Percentiles rank a stretch among this genome's conserved stretches.
Conservation (phyloP, 2,329 filamentous ascomycete genomes). For the Trichoderma brevicompactum region DNA sequence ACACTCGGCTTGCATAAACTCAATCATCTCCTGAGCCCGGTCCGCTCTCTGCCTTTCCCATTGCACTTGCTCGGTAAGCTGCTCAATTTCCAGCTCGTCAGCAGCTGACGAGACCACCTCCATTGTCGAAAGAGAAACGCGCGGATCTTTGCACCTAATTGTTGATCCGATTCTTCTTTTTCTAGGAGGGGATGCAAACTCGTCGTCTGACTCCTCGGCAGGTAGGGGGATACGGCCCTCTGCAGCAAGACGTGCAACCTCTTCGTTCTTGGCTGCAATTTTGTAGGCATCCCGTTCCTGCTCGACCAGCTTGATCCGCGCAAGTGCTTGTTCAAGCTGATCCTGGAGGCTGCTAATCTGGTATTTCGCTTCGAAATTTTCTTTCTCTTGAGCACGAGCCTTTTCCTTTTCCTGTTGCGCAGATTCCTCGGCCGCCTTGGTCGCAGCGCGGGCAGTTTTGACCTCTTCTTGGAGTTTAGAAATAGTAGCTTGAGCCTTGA, state of each 20-base stretch:
- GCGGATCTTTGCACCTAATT: conserved; percentile 42
- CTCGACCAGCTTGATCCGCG: conserved; percentile 67
- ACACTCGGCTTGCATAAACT: conserved; percentile 78
- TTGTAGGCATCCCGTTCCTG: conserved; percentile 77
- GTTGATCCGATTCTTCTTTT: conserved; percentile 34
- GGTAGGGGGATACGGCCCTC: conserved; percentile 72
- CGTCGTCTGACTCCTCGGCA: conserved; percentile 59
- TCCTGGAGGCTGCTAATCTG: conserved; percentile 68
- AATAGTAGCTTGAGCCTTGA: conserved; percentile 71
- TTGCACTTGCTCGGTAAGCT: conserved; percentile 56
- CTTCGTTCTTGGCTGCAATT: conserved; percentile 72
- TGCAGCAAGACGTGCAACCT: conserved; percentile 72
- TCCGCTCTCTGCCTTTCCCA: conserved; percentile 68
- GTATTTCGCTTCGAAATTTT: conserved; percentile 70
- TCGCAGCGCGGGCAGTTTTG: conserved; percentile 60
- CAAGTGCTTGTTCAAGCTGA: conserved; percentile 66
- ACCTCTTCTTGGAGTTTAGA: conserved; percentile 75
- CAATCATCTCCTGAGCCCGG: conserved; percentile 71
- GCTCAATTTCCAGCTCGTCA: conserved; percentile 63
- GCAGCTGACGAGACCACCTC: conserved; percentile 60
- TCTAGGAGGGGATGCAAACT: conserved; percentile 66
- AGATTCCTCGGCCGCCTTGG: conserved; percentile 61
- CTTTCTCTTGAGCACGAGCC: conserved; percentile 65
- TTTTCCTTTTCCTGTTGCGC: conserved; percentile 68
- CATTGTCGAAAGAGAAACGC: conserved; percentile 52